Conservation (phyloP, 2,329 filamentous ascomycete species). For the Pezicula neosporulosa region DNA sequence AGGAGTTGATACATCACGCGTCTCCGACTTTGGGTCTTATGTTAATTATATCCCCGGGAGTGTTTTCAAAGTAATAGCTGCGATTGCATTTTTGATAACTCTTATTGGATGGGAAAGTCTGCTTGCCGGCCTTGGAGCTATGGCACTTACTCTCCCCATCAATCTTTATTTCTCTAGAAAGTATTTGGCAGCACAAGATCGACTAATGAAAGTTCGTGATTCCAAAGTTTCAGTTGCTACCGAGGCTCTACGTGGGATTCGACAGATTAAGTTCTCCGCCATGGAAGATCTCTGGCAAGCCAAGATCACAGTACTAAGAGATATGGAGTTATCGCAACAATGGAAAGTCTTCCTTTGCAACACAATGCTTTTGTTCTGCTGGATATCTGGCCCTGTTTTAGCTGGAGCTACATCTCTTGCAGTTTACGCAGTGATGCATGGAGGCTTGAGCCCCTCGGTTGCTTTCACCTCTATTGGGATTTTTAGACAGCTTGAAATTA, state of each 20-base stretch:
- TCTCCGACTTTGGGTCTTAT: conserved; percentile 65
- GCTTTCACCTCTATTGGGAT: conserved; percentile 77
- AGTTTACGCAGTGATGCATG: conserved; percentile 62
- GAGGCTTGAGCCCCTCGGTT: conserved; percentile 63
- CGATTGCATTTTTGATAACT: conserved; percentile 61
- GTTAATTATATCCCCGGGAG: conserved; percentile 64
- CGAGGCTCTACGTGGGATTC: conserved; percentile 74
- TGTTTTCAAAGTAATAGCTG: conserved; percentile 60
- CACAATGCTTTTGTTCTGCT: conserved; percentile 59
- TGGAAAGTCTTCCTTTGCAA: conserved; percentile 66
- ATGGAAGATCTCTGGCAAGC: conserved; percentile 71
- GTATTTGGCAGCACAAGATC: conserved; percentile 62
- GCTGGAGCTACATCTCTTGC: conserved; percentile 69
- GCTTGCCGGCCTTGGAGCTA: conserved; percentile 60
- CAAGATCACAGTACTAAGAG: conserved; percentile 61
- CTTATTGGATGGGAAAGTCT: conserved; percentile 73
- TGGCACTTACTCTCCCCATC: conserved; percentile 61
- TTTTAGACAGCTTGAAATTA: conserved; percentile 70
- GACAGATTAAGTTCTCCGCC: conserved; percentile 82
- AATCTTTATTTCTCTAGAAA: conserved; percentile 65
- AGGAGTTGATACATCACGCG: conserved; percentile 67
- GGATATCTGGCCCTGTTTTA: conserved; percentile 71
- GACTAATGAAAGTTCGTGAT: conserved; percentile 73
- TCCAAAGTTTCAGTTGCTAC: conserved; percentile 72
- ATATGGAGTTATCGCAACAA: conserved; percentile 62